phyloP scores from a whole-genome alignment of 2,329 filamentous ascomycete species.

The Aspergillus arachidicola region DNA sequence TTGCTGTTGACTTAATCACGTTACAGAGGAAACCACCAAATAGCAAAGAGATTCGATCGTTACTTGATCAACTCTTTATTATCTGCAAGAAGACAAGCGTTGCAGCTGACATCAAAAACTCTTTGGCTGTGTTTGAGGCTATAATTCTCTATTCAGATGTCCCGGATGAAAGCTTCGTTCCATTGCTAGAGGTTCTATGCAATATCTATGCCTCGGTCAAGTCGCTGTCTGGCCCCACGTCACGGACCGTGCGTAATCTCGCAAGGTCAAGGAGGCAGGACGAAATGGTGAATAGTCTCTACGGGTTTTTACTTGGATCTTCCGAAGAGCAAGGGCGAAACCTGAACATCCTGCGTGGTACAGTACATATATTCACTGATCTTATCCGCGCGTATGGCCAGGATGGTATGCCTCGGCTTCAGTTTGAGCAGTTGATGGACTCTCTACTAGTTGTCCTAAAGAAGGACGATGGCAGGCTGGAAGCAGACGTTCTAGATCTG shows the following conservation, averaged over 20 bases:
- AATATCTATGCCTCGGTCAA: slow-evolving; percentile 49
- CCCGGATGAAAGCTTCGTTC: slow-evolving; percentile 39
- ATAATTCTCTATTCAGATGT: slow-evolving; percentile 45
- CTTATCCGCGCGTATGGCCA: slow-evolving; percentile 44
- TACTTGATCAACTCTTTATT: slow-evolving; percentile 42
- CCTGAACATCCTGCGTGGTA: slow-evolving; percentile 43
- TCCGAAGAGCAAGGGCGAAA: slow-evolving; percentile 39
- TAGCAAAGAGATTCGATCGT: slow-evolving; percentile 38
- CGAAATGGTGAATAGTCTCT: slow-evolving; percentile 43
- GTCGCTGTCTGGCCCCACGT: slow-evolving; percentile 45
- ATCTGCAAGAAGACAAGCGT: slow-evolving; percentile 46
- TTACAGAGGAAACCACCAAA: slow-evolving; percentile 42
- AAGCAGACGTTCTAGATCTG: slow-evolving; percentile 44
- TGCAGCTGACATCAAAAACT: slow-evolving; percentile 45
- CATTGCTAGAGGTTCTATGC: slow-evolving; percentile 45
- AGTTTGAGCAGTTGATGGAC: slow-evolving; percentile 40
- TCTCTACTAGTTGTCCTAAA: slow-evolving; percentile 36
- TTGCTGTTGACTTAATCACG: slow-evolving; percentile 46
- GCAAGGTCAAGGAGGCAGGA: slow-evolving; percentile 41
- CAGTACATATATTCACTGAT: slow-evolving; percentile 45
- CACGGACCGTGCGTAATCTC: slow-evolving; percentile 44
- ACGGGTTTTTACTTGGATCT: slow-evolving; percentile 39
- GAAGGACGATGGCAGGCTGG: slow-evolving; percentile 42
- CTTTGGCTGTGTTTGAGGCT: slow-evolving; percentile 45
- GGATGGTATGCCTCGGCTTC: slow-evolving; percentile 40